Percentiles rank a stretch among this genome's conserved stretches.
Evolutionary conservation across 352 stramenopile species (phyloP).

Genomic region (Phytopythium vexans): DNA sequence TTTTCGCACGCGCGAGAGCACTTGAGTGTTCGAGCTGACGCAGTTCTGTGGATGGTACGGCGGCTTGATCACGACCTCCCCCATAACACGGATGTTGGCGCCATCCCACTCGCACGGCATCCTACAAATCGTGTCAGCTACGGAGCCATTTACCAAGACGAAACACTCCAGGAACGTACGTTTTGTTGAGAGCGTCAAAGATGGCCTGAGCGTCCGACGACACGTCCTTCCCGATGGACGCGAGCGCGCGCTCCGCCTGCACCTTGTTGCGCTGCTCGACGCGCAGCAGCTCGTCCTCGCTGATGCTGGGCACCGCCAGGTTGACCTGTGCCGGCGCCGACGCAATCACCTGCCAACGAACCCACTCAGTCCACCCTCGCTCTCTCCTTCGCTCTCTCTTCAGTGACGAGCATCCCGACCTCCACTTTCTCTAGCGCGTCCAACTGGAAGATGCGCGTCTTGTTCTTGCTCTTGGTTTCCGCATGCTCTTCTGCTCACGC

Average conservation of each 20-base stretch:
- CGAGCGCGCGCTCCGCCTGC: slow-evolving; percentile 61
- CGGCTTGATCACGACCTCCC: slow-evolving; percentile 80
- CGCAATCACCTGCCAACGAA: slow-evolving; percentile 33
- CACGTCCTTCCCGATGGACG: slow-evolving; percentile 80
- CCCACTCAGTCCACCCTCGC: too few relatives aligned
- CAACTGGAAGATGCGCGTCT: slow-evolving; percentile 75
- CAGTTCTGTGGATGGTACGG: slow-evolving; percentile 82
- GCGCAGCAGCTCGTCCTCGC: slow-evolving; percentile 66
- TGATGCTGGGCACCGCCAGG: slow-evolving; percentile 46
- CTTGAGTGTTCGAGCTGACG: slow-evolving; percentile 64
- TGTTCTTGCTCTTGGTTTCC: slow-evolving; percentile 45
- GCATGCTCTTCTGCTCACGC: slow-evolving; percentile 45
- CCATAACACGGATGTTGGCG: slow-evolving; percentile 81
- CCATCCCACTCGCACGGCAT: slow-evolving; percentile 87
- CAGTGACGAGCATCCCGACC: slow-evolving; percentile 11
- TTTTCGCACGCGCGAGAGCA: slow-evolving; percentile 82
- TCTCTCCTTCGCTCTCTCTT: neutral
- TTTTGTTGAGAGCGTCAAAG: slow-evolving; percentile 90
- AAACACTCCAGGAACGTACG: slow-evolving; percentile 28
- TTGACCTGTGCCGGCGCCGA: slow-evolving; percentile 42
- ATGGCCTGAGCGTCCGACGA: slow-evolving; percentile 66
- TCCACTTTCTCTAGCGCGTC: slow-evolving; percentile 68
- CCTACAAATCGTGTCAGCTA: slow-evolving; percentile 13
- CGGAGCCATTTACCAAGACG: neutral
- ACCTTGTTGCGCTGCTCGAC: slow-evolving; percentile 77